Evolutionary conservation across 2,329 filamentous ascomycete genomes (phyloP).

Genomic region (Macroventuria anomochaeta): DNA sequence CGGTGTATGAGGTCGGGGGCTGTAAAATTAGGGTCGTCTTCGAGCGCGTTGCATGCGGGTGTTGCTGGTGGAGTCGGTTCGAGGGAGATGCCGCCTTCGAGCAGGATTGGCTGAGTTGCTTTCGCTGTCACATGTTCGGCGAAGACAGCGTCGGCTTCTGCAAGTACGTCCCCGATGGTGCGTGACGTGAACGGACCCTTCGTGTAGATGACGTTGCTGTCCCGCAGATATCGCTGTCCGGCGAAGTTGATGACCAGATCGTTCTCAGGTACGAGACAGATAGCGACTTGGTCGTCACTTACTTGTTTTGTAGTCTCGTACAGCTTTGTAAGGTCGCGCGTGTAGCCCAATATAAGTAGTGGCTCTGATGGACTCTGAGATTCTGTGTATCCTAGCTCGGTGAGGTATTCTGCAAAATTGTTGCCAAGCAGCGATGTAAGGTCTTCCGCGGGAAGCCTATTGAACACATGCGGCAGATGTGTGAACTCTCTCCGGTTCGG

Average conservation of each 20-base stretch:
- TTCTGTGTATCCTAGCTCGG: slow-evolving; percentile 18
- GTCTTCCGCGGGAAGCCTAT: slow-evolving; percentile 19
- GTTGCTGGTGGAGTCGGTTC: neutral
- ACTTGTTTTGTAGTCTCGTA: slow-evolving; percentile 21
- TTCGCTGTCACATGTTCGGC: slow-evolving; percentile 12
- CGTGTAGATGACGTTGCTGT: slow-evolving; percentile 34
- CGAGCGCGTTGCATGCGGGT: neutral
- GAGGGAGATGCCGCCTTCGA: slow-evolving; percentile 1
- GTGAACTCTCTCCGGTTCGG: neutral
- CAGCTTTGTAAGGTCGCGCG: slow-evolving; percentile 26
- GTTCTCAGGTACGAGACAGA: slow-evolving; percentile 40
- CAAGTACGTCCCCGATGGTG: slow-evolving; percentile 24
- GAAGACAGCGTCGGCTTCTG: slow-evolving; percentile 21
- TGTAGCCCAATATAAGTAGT: slow-evolving; percentile 38
- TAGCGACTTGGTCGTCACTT: slow-evolving; percentile 26
- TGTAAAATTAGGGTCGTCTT: neutral
- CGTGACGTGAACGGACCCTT: slow-evolving; percentile 37
- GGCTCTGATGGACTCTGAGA: slow-evolving; percentile 16
- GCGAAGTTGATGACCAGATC: slow-evolving; percentile 27
- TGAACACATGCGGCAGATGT: slow-evolving; percentile 19
- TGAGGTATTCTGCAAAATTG: slow-evolving; percentile 26
- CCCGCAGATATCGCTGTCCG: slow-evolving; percentile 13
- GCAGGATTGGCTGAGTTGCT: neutral
- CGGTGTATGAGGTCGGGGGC: neutral
- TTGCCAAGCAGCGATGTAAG: slow-evolving; percentile 17